A percentile compares a stretch with the other conserved stretches of the same genome.
Conservation (phyloP, 345 rosid genomes). For the Brassica incana region DNA sequence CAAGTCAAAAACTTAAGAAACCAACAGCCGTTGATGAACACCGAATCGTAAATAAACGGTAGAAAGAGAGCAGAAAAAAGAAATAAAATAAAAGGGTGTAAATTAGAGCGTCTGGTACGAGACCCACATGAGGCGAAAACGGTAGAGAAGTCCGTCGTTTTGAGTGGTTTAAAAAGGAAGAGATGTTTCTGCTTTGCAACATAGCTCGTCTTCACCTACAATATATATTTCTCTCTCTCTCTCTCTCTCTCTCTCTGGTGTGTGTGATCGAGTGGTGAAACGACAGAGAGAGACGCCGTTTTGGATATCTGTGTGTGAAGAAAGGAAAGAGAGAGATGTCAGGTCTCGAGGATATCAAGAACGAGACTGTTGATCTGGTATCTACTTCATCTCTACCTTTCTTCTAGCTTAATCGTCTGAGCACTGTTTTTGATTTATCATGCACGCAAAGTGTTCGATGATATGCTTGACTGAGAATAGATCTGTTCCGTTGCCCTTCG, state of each 20-base stretch:
- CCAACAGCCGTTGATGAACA: slow-evolving; percentile 17
- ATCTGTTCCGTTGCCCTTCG: slow-evolving; percentile 6
- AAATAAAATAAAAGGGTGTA: not conserved
- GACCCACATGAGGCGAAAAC: slow-evolving; percentile 31
- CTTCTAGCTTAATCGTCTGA: not conserved
- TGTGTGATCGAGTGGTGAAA: slow-evolving; percentile 33
- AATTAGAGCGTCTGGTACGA: slow-evolving; percentile 15
- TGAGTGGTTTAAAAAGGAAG: slow-evolving; percentile 8
- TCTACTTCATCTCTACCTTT: not conserved
- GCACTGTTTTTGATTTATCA: not conserved
- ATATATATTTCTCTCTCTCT: not conserved
- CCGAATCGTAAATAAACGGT: slow-evolving; percentile 38
- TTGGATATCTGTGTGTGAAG: slow-evolving; percentile 1
- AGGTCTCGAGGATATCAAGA: slow-evolving; percentile 66
- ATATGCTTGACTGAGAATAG: slow-evolving; percentile 31
- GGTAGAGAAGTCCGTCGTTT: slow-evolving; percentile 31
- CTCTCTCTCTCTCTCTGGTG: slow-evolving; percentile 14
- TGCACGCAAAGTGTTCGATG: slow-evolving; percentile 39
- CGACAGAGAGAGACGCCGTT: slow-evolving; percentile 38
- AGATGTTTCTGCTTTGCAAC: slow-evolving; percentile 34
- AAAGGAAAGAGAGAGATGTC: slow-evolving; percentile 24
- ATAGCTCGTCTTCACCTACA: slow-evolving; percentile 40
- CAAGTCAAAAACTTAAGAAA: slow-evolving; percentile 25
- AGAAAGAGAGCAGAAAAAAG: not conserved
- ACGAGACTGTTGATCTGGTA: slow-evolving; percentile 69